phyloP scores from a whole-genome alignment of 495 filamentous ascomycete species.

The Neurospora tetraspora region DNA sequence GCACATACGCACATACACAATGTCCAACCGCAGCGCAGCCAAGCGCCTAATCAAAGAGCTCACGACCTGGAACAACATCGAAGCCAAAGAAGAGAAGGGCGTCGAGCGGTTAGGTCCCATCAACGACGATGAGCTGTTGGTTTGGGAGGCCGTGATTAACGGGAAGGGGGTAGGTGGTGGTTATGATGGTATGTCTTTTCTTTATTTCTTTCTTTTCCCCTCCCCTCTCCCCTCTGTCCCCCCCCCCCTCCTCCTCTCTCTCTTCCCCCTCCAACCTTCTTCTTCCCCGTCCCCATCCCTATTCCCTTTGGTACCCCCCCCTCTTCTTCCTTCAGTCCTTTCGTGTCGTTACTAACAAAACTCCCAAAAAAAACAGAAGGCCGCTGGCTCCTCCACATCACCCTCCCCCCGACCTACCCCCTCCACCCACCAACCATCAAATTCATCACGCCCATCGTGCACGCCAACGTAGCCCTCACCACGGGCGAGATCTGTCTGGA shows the following conservation, averaged over 20 bases:
- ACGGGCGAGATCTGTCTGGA: slow-evolving; percentile 93
- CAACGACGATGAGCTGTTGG: slow-evolving; percentile 57
- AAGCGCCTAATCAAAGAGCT: slow-evolving; percentile 36
- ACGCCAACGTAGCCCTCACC: slow-evolving; percentile 72
- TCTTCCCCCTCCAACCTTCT: no score
- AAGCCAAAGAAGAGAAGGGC: slow-evolving; percentile 26
- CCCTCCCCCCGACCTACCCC: slow-evolving; percentile 71
- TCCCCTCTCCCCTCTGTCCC: no score
- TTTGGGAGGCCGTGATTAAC: slow-evolving; percentile 73
- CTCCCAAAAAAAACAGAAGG: slow-evolving; percentile 48
- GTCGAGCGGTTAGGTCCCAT: slow-evolving; percentile 57
- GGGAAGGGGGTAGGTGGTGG: slow-evolving; percentile 50
- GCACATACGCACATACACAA: neutral
- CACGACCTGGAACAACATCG: slow-evolving; percentile 27
- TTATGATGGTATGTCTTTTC: slow-evolving; percentile 53
- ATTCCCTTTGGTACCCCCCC: neutral
- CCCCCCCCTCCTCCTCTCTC: no score
- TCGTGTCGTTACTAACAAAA: no score
- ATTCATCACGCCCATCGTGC: slow-evolving; percentile 74
- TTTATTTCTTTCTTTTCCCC: no score
- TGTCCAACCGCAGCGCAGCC: slow-evolving; percentile 21
- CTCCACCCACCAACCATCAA: slow-evolving; percentile 60
- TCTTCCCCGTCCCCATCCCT: no score
- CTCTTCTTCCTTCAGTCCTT: neutral
- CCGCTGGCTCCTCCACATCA: slow-evolving; percentile 72